Evolutionary conservation across 2,329 filamentous ascomycete species (phyloP).

Genomic region (Nectriaceae sp.): DNA sequence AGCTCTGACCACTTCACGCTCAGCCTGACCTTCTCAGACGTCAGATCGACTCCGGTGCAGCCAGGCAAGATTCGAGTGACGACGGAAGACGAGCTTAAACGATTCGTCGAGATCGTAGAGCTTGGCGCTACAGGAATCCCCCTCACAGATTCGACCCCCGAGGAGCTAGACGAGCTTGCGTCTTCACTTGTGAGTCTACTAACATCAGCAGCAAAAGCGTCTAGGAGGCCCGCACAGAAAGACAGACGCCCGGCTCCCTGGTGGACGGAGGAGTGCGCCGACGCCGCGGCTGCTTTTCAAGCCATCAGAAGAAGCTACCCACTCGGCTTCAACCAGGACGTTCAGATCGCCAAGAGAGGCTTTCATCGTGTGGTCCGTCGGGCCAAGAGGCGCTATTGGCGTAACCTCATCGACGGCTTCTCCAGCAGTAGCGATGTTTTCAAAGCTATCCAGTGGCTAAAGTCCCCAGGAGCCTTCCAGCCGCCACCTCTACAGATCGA

Average conservation of each 20-base stretch:
- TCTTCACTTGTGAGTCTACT: constrained; percentile 9
- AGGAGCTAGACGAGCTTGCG: constrained; percentile 8
- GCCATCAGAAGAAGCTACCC: constrained; percentile 14
- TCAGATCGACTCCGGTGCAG: constrained; percentile 4
- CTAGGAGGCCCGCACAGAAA: constrained; percentile 5
- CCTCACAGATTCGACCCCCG: constrained; percentile 5
- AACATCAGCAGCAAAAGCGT: constrained; percentile 8
- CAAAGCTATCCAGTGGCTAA: constrained; percentile 13
- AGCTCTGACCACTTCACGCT: constrained; percentile 20
- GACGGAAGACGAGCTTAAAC: constrained; percentile 14
- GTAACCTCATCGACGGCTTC: constrained; percentile 14
- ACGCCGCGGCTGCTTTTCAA: constrained; percentile 10
- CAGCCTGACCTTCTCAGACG: constrained; percentile 10
- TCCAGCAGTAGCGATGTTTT: constrained; percentile 10
- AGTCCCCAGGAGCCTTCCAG: constrained; percentile 13
- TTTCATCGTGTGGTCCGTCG: constrained; percentile 10
- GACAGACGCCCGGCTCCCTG: constrained; percentile 10
- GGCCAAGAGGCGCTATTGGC: constrained; percentile 14
- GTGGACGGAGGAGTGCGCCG: constrained; percentile 17
- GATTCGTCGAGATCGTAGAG: constrained; percentile 14
- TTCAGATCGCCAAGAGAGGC: constrained; percentile 12
- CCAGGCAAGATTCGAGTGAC: constrained; percentile 14
- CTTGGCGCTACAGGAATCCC: constrained; percentile 5
- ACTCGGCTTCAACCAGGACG: constrained; percentile 10
- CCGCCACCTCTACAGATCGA: constrained; percentile 16